These are phyloP conservation scores for Colletotrichum spaethianum DNA, from an alignment of 2,329 filamentous ascomycete species.

Conservation along the genomic window DNA sequence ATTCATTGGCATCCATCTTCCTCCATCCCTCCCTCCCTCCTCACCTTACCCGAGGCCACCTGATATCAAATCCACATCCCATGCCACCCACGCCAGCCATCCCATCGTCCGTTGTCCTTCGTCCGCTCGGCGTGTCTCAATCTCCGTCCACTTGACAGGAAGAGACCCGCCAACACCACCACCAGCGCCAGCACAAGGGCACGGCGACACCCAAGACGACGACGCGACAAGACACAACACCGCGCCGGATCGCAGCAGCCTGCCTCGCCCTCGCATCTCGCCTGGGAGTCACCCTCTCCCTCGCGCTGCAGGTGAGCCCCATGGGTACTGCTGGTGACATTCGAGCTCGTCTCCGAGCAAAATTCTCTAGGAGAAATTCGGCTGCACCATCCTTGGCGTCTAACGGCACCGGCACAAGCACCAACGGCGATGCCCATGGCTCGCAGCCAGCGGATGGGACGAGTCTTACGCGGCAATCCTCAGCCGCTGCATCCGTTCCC, in stretches of 20 bases:
- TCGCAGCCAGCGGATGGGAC: slow-evolving; percentile 47
- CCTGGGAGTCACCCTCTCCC: slow-evolving; percentile 9
- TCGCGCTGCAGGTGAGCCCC: slow-evolving; percentile 15
- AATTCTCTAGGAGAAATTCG: slow-evolving; percentile 61
- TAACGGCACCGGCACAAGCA: slow-evolving; percentile 33
- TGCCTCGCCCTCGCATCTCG: background rate
- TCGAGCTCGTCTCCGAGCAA: slow-evolving; percentile 62
- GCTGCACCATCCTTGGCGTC: slow-evolving; percentile 54
- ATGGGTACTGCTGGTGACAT: slow-evolving; percentile 54
- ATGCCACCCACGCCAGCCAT: slow-evolving; percentile 14
- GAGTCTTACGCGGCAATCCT: slow-evolving; percentile 40
- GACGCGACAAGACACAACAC: slow-evolving; percentile 14
- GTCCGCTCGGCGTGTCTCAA: slow-evolving; percentile 19
- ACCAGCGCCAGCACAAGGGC: slow-evolving; percentile 7
- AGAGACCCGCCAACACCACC: slow-evolving; percentile 8
- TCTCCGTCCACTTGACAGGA: slow-evolving; percentile 15
- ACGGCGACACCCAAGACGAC: background rate
- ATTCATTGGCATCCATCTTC: background rate
- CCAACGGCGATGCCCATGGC: slow-evolving; percentile 47
- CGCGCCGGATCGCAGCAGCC: background rate
- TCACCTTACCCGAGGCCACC: background rate
- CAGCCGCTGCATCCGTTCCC: slow-evolving; percentile 35
- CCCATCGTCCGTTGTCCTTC: background rate
- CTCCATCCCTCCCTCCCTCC: background rate
- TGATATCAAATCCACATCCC: slow-evolving; percentile 22